Evolutionary conservation across 2,329 filamentous ascomycete genomes (phyloP), one percentile per base, ranked within the genome.

Genomic region (Microdochium paspali): DNA sequence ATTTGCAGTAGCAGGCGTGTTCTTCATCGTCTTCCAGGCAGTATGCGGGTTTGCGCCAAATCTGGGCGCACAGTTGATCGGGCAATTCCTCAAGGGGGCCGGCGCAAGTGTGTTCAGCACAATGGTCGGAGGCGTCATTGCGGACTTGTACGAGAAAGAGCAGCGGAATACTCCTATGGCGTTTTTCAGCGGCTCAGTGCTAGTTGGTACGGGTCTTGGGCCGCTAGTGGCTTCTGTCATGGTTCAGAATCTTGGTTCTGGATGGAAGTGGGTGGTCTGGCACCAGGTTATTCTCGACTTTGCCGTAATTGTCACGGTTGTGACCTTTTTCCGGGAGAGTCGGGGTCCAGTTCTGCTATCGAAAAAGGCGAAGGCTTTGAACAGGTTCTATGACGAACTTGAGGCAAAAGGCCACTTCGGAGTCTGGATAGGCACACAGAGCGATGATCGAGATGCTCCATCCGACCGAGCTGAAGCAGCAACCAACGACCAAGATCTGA

Each of bases 81-180:
- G 82, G 0, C 79, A 90, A 1, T 86, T 95, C 60, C 73, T 93
- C 44, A 77, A 82, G 10, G 90, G 90, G 1, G 79, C 82, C n/a
- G 87, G 86, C 6, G 84, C 80, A 5, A 89, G 83, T 44, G 82
- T 75, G 0, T 95, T 94, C 60, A 89, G 85, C 42, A 93, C 88
- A 21, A 90, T 95, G 76, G 85, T 95, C 0, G 90, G 90, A n/a
- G 90, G 90, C 3, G 86, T 96, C 3, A 84, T 96, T 35, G 85
- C 85, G 45, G 90, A 96, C 59, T 78, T 95, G 49, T 95, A 90
- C 68, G 79, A 84, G 44, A 80, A 87, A 10, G 70, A 86, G 50
- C 82, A 87, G 42, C 75, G 91, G 28, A 95, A 96, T 57, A 89
- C 85, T 0, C 87, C 90, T 0, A 95, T 96, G 91, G 84, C 88